phyloP scores from a whole-genome alignment of 2,329 filamentous ascomycete species.

The Trichoderma atrobrunneum region DNA sequence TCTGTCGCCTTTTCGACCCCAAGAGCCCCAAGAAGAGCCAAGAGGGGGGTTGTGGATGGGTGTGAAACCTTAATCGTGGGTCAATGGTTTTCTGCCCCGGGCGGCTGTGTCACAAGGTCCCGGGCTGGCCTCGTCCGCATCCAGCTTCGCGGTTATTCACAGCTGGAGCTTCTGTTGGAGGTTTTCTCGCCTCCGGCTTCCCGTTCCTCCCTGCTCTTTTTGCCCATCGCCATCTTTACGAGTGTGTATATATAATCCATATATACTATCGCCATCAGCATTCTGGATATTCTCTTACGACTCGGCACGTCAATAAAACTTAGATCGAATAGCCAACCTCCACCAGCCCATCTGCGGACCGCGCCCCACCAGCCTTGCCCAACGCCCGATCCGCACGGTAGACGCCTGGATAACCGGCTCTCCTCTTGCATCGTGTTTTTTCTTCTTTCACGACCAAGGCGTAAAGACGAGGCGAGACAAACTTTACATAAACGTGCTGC shows the following conservation, averaged over 20 bases:
- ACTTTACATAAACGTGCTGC: neutral
- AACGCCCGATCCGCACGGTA: slow-evolving; percentile 6
- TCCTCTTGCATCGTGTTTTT: neutral
- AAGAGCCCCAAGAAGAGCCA: neutral
- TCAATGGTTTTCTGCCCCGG: neutral
- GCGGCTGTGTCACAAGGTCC: slow-evolving; percentile 16
- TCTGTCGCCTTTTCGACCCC: neutral
- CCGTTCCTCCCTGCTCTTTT: neutral
- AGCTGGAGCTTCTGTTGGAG: neutral
- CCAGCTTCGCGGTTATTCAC: slow-evolving; percentile 8
- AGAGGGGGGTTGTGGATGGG: slow-evolving; percentile 1
- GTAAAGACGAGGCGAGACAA: neutral
- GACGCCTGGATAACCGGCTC: neutral
- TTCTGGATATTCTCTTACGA: neutral
- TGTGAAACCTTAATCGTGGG: slow-evolving; percentile 17
- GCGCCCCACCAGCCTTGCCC: slow-evolving; percentile 10
- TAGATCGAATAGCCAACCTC: neutral
- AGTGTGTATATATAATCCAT: neutral
- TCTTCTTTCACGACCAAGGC: neutral
- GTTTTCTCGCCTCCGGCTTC: neutral
- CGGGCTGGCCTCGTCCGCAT: slow-evolving; percentile 9
- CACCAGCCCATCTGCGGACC: slow-evolving; percentile 4
- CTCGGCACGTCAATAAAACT: neutral
- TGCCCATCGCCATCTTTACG: neutral
- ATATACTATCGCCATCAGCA: too few species aligned